These are phyloP conservation scores for Carpinus viminea DNA, from an alignment of 306 rosid genomes.

Conservation along the genomic window DNA sequence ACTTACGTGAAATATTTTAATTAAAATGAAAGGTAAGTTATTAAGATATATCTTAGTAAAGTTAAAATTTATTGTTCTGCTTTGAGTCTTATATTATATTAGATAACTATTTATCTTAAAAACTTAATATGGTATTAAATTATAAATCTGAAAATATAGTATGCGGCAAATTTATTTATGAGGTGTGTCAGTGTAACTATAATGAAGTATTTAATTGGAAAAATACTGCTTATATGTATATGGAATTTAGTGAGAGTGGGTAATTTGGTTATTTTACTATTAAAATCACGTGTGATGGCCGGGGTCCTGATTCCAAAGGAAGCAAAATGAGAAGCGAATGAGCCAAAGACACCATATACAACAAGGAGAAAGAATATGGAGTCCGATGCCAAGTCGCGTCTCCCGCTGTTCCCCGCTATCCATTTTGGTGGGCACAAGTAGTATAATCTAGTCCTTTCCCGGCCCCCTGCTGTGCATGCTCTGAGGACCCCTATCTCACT, in stretches of 20 bases:
- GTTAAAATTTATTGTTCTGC: too few relatives aligned
- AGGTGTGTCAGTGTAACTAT: too few relatives aligned
- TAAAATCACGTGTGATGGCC: conserved; percentile 18
- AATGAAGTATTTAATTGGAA: too few relatives aligned
- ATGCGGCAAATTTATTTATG: too few relatives aligned
- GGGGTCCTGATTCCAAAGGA: conserved; percentile 42
- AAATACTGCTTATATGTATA: not conserved
- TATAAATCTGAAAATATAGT: too few relatives aligned
- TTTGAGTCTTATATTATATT: too few relatives aligned
- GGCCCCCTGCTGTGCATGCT: not conserved
- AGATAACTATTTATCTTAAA: too few relatives aligned
- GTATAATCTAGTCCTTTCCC: not conserved
- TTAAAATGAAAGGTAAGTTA: too few relatives aligned
- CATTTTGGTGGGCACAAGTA: not conserved
- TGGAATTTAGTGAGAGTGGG: not conserved
- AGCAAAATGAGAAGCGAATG: conserved; percentile 52
- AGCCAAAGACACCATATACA: conserved; percentile 49
- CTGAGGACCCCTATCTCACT: not conserved
- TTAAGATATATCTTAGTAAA: too few relatives aligned
- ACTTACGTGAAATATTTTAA: too few relatives aligned
- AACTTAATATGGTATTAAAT: too few relatives aligned
- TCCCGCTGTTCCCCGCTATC: conserved; percentile 23
- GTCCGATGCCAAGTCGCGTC: not conserved
- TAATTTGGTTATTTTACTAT: conserved; percentile 6
- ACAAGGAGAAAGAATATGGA: conserved; percentile 42